Base-by-base conservation (phyloP, 306 rosid genomes). In the Glycine soja region DNA sequence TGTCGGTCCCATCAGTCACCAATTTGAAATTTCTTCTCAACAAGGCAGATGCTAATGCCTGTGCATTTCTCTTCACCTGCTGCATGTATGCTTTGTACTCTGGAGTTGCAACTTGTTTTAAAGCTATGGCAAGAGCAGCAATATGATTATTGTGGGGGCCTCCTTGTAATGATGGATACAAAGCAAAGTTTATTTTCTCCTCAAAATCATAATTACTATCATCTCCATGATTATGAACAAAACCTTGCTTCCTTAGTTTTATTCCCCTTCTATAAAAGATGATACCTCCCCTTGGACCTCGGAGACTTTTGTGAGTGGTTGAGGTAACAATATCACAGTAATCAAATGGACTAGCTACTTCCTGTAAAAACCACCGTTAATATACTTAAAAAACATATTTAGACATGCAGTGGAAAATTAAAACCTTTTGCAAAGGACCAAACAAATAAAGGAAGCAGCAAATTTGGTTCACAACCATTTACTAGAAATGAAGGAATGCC, bases 261-360 rank as follows among this genome's bases (percentile, higher is more conserved):
- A 85, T 4, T 61, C 93, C 97, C 83, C 74, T 92, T 82, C 97
- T 86, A 70, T 90, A 90, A 81, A 94, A 92, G 73, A 94, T 82
- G 63, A 94, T 91, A 62, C 98, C 97, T 76, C 97, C 94, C 88
- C 97, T 89, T 65, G 97, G 95, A 79, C 95, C 99, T 53, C 90
- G 86, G 71, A 91, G 97, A 80, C 97, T 90, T 87, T 95, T 95
- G 95, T 95, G 92, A 15, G 95, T 95, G 47, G 97, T 93, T 72
- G 97, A 95, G 32, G 99, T 89, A 42, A 91, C 92, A 70, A 92
- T 76, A 89, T 91, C 92, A 86, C 97, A 90, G 78, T 84, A 88
- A 72, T 92, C 89, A 83, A 94, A 94, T 19, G 94, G 97, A 81
- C 90, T 88, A 5, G 70, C 87, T 38, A 91, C 88, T 87, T 90